Evolutionary conservation across 2,329 filamentous ascomycete genomes (phyloP), one percentile per base, ranked within the genome.

Genomic region (Hypomyces rosellus): DNA sequence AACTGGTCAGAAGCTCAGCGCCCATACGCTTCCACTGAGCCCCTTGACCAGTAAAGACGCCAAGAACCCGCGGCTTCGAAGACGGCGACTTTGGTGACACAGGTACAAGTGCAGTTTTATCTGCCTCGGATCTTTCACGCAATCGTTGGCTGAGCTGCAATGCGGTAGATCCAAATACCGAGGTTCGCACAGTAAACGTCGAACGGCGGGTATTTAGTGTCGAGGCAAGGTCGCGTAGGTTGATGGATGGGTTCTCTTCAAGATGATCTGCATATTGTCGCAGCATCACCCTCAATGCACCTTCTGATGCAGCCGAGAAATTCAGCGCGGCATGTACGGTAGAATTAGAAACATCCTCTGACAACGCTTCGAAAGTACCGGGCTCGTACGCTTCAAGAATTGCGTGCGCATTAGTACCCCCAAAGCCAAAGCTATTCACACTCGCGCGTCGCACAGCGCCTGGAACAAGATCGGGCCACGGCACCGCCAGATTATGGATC

Each of bases 401-500:
- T 1, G 64, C 64, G 50, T 75, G 73, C 3, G 66, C 70, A 52
- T 75, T 75, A 14, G 71, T 68, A 34, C 66, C 71, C 16, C 69
- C 72, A 45, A 48, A 48, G n/a, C 73, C 73, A 44, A 74, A 74
- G n/a, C 60, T 59, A 51, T 66, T 66, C 25, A 66, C 55, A 38
- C 58, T 61, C 2, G 52, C 60, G 1, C 62, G 54, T 3, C 49
- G 45, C 2, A 42, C 43, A 1, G 45, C 37, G 9, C 51, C 55
- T 1, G 30, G 30, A 2, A 18, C 11, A 1, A 50, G 14, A 12
- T 48, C 46, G 3, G 61, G 61, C 61, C 61, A 64, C 6, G 58
- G 46, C 15, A 34, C 45, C 8, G 52, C 13, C n/a, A 54, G 46
- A 2, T 52, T 56, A 1, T 58, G 56, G 11, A 65, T 50, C 22